phyloP scores from a whole-genome alignment of 1,284 basidiomycete genomes.

The Salmacisia buchloeana region DNA sequence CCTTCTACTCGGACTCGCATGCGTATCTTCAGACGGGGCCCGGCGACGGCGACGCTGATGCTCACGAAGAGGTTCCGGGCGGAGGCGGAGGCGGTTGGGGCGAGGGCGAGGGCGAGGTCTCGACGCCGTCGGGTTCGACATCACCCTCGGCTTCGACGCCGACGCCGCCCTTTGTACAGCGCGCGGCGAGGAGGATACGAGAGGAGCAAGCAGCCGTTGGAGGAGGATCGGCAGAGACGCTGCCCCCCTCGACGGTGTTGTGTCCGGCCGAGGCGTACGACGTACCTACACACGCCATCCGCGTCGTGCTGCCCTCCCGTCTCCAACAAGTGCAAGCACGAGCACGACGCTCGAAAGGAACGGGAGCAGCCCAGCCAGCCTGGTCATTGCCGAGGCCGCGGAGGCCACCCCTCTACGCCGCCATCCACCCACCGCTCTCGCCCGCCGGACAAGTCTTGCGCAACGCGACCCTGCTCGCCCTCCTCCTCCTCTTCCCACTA shows the following conservation, averaged over 20 bases:
- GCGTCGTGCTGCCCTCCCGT: neutral
- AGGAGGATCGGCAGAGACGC: neutral
- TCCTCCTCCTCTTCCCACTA: constrained; percentile 18
- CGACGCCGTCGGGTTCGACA: too few relatives aligned
- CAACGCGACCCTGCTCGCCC: constrained; percentile 14
- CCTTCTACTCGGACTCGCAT: constrained; percentile 30
- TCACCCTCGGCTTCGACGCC: too few relatives aligned
- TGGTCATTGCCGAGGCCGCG: too few relatives aligned
- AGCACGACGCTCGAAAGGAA: neutral
- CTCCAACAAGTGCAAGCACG: neutral
- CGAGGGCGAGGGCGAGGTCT: too few relatives aligned
- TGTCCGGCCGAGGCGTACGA: neutral
- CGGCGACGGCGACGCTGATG: neutral
- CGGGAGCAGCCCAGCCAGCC: too few relatives aligned
- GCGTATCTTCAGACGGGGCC: neutral
- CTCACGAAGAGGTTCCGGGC: neutral
- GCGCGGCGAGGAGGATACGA: too few relatives aligned
- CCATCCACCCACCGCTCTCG: constrained; percentile 17
- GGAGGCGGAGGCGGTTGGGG: too few relatives aligned
- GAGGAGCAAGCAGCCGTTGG: neutral
- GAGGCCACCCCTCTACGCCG: neutral
- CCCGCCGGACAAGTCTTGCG: constrained; percentile 14
- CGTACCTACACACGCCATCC: neutral
- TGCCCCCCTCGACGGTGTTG: neutral
- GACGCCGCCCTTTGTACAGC: too few relatives aligned